Evolutionary conservation across 2,329 filamentous ascomycete species (phyloP), one percentile per base, ranked within the genome.

Genomic region (Colletotrichum sp.): DNA sequence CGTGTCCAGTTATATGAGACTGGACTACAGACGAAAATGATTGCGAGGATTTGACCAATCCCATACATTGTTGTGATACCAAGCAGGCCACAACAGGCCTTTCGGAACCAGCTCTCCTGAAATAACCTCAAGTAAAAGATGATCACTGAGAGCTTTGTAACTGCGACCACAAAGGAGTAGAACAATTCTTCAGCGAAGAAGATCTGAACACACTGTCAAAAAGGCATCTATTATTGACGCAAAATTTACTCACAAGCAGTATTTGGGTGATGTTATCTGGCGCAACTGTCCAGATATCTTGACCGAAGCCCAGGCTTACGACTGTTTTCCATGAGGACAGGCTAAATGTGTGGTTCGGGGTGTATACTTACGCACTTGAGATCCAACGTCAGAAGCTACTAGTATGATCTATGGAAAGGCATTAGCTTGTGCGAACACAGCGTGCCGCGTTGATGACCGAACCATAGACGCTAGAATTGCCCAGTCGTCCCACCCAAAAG

Each of bases 251-350:
- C 19, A 75, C 72, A 8, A 75, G 22, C 5, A 75, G 48, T 2
- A 75, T 75, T n/a, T 72, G 5, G 13, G 68, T 75, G 5, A 75
- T 75, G 6, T 75, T 39, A 16, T 75, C 72, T 9, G 72, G 52
- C 36, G 68, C n/a, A 2, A 72, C 22, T 15, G 32, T 67, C 61
- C 68, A 72, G 8, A 75, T 61, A 13, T 75, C 68, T 27, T 55
- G 52, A 6, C 68, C 72, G 2, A 75, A 22, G 15, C 72, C 72
- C 8, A 67, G 8, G 6, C 52, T 28, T 7, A 74, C 30, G 39
- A 74, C 68, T 74, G 15, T 2, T 19, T 5, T 16, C 13, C 6
- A 7, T 55, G 27, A 36, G n/a, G 32, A 11, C 8, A 25, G n/a
- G n/a, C n/a, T 25, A 22, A 52, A 3, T 13, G 0, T 12, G n/a